Base-by-base conservation (phyloP, 1,284 basidiomycete species). In the Leccinum subrobustum region DNA sequence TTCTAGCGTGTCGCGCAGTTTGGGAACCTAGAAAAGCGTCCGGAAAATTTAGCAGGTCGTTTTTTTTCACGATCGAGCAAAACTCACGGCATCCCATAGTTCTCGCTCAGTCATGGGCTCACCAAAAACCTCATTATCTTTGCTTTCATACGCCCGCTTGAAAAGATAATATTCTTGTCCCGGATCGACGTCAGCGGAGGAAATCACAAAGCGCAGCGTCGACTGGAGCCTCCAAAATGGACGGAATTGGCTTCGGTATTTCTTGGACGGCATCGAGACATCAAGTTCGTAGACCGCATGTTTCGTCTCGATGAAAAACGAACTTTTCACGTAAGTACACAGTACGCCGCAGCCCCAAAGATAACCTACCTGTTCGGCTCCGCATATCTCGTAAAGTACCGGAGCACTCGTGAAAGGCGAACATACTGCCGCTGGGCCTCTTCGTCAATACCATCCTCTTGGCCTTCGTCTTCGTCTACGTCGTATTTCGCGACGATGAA, bases 241-340 rank as follows among this genome's bases (percentile, higher is more conserved):
- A 20, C 70, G 64, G 59, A 79, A 86, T n/a, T 75, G 73, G 1
- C 67, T 67, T 9, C 68, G 60, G 62, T 91, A 91, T 18, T 62
- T 64, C 14, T 69, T 64, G 3, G 81, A 77, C 0, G 88, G 84
- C 1, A 23, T 57, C 29, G 18, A 11, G 1, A 61, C 66, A 12
- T 75, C 72, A 20, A 91, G 72, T 31, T 83, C 80, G 67, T 90
- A 91, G 78, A 82, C 85, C 0, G 85, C 85, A 60, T 76, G 78
- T 27, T 77, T 64, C 0, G 89, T 89, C 65, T 88, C 81, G 12
- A 91, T 76, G 58, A 78, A 87, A 8, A 89, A 69, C 1, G 85
- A 81, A 16, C 89, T 47, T 27, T 57, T 12, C 25, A 42, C 42
- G 20, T 59, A 33, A 54, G 9, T 18, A 35, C 42, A 33, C 25